Percentiles rank a stretch among this genome's conserved stretches.
Conservation (phyloP, 805 yeast genomes). For the Metschnikowia peoriensis region DNA sequence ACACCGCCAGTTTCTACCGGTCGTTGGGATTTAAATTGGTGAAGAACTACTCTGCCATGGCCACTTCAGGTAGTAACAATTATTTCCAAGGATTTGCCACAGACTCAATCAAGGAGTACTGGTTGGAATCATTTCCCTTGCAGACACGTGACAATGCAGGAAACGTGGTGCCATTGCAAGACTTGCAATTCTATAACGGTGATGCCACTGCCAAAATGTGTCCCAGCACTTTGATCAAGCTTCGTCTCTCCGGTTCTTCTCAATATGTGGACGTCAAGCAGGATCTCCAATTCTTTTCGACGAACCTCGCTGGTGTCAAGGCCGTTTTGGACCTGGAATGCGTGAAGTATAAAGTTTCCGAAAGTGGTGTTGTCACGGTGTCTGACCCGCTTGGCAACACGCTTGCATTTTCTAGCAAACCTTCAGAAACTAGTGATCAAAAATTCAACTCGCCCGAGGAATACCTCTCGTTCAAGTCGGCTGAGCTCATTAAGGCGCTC, state of each 20-base stretch:
- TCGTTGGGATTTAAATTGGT: conserved; percentile 59
- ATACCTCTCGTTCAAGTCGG: conserved; percentile 25
- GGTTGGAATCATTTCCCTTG: conserved; percentile 70
- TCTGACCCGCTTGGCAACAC: conserved; percentile 38
- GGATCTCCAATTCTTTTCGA: conserved; percentile 31
- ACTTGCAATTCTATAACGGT: conserved; percentile 36
- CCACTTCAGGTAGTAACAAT: conserved; percentile 20
- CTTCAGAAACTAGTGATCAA: conserved; percentile 21
- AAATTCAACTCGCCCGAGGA: conserved; percentile 25
- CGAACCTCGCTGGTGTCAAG: conserved; percentile 25
- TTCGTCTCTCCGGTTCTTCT: conserved; percentile 28
- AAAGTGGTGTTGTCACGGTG: conserved; percentile 8
- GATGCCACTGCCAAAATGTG: conserved; percentile 30
- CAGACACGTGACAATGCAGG: conserved; percentile 36
- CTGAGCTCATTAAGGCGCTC: conserved; percentile 21
- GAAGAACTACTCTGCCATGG: conserved; percentile 57
- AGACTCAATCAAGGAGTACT: conserved; percentile 66
- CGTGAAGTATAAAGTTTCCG: conserved; percentile 6
- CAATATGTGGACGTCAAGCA: conserved; percentile 12
- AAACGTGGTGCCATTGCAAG: conserved; percentile 41
- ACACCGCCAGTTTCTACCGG: conserved; percentile 55
- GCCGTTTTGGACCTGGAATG: conserved; percentile 16
- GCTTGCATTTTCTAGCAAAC: conserved; percentile 25
- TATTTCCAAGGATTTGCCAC: conserved; percentile 54
- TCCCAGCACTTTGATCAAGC: conserved; percentile 33